Evolutionary conservation across 768 basidiomycete species (phyloP).

Genomic region (Rhodotorula sphaerocarpa): DNA sequence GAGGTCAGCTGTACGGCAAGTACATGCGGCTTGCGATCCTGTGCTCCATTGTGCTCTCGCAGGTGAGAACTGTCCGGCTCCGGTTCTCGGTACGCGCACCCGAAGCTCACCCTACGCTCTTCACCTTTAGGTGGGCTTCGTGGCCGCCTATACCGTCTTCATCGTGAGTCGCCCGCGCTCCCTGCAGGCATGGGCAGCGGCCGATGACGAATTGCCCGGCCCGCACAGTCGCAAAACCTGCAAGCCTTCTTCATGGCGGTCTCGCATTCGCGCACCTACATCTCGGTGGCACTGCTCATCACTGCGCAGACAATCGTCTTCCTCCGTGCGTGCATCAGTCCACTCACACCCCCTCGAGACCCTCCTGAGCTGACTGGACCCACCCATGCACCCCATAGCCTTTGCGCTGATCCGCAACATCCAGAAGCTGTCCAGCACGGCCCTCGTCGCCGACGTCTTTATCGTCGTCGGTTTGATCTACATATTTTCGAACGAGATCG

Average conservation of each 20-base stretch:
- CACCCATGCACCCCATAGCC: conserved; percentile 46
- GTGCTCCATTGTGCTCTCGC: conserved; percentile 75
- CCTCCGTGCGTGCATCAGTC: conserved; percentile 47
- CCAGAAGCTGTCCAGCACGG: conserved; percentile 86
- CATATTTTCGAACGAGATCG: conserved; percentile 72
- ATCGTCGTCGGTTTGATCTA: conserved; percentile 81
- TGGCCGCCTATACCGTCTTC: conserved; percentile 87
- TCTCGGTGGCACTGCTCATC: conserved; percentile 70
- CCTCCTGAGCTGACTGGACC: neutral
- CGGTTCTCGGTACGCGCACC: neutral
- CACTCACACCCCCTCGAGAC: no score
- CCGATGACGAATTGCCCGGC: neutral
- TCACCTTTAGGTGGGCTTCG: conserved; percentile 62
- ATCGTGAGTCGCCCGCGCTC: conserved; percentile 51
- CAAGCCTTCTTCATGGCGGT: conserved; percentile 75
- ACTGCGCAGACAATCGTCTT: conserved; percentile 74
- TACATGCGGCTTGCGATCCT: conserved; percentile 90
- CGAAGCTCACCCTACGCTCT: neutral
- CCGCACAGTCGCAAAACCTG: conserved; percentile 26
- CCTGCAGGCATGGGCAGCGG: no score
- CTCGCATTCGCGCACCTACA: conserved; percentile 60
- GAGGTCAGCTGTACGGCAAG: conserved; percentile 78
- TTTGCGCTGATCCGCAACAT: conserved; percentile 82
- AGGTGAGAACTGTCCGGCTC: conserved; percentile 42
- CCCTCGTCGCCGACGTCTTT: conserved; percentile 86